Evolutionary conservation across 2,329 filamentous ascomycete species (phyloP), one percentile per base, ranked within the genome.

Genomic region (Neoscytalidium dimidiatum): DNA sequence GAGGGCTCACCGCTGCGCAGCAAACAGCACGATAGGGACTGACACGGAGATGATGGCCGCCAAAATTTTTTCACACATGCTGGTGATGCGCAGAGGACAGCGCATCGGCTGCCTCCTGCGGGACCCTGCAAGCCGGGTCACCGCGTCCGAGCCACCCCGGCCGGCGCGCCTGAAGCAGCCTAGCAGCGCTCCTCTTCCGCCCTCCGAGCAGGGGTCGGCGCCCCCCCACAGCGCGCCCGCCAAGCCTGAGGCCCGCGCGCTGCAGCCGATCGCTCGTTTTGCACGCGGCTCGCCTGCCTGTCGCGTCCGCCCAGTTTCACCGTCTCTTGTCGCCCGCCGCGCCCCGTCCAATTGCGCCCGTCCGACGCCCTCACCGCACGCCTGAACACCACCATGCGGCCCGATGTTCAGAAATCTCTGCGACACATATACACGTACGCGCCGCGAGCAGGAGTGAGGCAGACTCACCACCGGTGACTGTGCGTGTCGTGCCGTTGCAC

Each of bases 21-120:
- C n/a, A 33, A 19, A n/a, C 41, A 58, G 41, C 28, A 23, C 41
- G 56, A 58, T 41, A 56, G 52, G 52, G 52, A 43, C 35, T 58
- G 35, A 44, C 53, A 58, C 56, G 56, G 56, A 60, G 56, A 60
- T 60, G 56, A 60, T 60, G 56, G 56, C 38, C 56, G 56, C 56
- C 56, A 60, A 46, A 60, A 60, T 60, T 60, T 56, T n/a, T 60
- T 58, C 53, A 58, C 53, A 13, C 35, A 58, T 58, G 53, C 53
- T 58, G 53, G 53, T 58, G 53, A 58, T 58, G 53, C 35, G 53
- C 53, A 33, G 41, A 31, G 56, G 56, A 60, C 56, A 60, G 56
- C 56, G 38, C 56, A 60, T 60, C 56, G 56, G n/a, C 56, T 60
- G 56, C 56, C 4, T 41, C 41, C 28, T 46, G 56, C 56, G 56